Conservation (phyloP, 2,329 filamentous ascomycete genomes). For the Xylaria arbuscula region DNA sequence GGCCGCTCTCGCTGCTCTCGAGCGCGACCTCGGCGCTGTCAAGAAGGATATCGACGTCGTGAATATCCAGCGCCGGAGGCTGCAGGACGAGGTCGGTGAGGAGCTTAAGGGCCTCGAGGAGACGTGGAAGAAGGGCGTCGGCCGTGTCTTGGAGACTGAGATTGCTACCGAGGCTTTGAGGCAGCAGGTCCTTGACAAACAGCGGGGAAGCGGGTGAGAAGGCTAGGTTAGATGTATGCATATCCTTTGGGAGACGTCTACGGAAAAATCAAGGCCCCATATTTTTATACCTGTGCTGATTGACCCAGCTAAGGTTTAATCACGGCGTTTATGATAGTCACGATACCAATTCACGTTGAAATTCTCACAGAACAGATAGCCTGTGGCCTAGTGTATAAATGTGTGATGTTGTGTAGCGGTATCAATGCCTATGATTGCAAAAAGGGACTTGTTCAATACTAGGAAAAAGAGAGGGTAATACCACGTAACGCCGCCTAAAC, state of each 20-base stretch:
- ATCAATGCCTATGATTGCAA: constrained; percentile 41
- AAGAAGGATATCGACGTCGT: constrained; percentile 78
- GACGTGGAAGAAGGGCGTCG: constrained; percentile 82
- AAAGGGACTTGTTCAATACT: constrained; percentile 36
- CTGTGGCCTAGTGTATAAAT: constrained; percentile 1
- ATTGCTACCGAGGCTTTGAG: constrained; percentile 80
- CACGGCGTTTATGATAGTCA: constrained; percentile 22
- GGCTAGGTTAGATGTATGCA: neutral
- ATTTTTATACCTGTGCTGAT: constrained; percentile 4
- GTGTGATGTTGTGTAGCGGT: constrained; percentile 36
- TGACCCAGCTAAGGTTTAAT: neutral
- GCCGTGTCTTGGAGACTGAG: constrained; percentile 85
- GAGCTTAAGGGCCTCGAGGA: constrained; percentile 81
- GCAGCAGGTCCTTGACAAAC: constrained; percentile 72
- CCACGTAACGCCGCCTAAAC: constrained; percentile 46
- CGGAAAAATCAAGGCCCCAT: neutral
- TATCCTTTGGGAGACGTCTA: neutral
- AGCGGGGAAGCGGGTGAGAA: constrained; percentile 54
- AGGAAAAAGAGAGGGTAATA: constrained; percentile 43
- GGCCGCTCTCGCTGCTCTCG: constrained; percentile 73
- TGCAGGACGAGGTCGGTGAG: constrained; percentile 76
- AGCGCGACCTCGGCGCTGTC: constrained; percentile 77
- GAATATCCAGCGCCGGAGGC: constrained; percentile 74
- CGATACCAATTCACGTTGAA: constrained; percentile 34
- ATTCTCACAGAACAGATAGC: neutral